phyloP scores from a whole-genome alignment of 179 eudicot genomes.

The Sideroxylon spinosum region DNA sequence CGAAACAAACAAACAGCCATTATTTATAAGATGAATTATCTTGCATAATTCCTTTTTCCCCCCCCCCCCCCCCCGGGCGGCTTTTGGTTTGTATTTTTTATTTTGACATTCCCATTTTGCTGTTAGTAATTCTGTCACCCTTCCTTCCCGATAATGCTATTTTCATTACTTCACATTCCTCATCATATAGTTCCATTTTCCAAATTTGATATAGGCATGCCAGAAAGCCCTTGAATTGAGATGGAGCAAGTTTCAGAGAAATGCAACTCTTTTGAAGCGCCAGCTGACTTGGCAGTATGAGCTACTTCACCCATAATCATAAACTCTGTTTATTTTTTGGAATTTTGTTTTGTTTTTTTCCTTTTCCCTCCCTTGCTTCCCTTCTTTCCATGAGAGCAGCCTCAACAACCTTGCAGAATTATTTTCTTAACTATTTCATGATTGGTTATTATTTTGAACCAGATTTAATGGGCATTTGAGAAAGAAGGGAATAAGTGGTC shows the following conservation, averaged over 20 bases:
- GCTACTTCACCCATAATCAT: constrained; percentile 10
- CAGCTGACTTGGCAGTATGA: constrained; percentile 85
- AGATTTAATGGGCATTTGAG: constrained; percentile 88
- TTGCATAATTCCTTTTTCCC: background rate
- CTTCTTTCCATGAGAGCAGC: background rate
- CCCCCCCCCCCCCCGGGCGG: background rate
- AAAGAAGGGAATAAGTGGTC: constrained; percentile 90
- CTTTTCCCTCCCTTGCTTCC: no score
- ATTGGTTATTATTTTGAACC: constrained; percentile 18
- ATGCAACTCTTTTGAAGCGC: constrained; percentile 64
- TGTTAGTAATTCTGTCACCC: background rate
- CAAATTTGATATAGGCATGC: constrained; percentile 44
- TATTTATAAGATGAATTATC: background rate
- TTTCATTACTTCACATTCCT: constrained; percentile 2
- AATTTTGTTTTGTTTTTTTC: no score
- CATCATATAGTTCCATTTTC: constrained; percentile 6
- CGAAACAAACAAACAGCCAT: background rate
- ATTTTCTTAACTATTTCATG: constrained; percentile 5
- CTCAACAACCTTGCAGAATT: background rate
- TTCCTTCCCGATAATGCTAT: background rate
- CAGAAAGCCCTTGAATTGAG: constrained; percentile 57
- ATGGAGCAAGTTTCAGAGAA: constrained; percentile 57
- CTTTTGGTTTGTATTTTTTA: constrained; percentile 6
- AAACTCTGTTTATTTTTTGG: background rate
- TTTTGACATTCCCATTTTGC: constrained; percentile 1